These are phyloP conservation scores for Cyberlindnera xylosilytica DNA, from an alignment of 805 yeast genomes.

Conservation along the genomic window DNA sequence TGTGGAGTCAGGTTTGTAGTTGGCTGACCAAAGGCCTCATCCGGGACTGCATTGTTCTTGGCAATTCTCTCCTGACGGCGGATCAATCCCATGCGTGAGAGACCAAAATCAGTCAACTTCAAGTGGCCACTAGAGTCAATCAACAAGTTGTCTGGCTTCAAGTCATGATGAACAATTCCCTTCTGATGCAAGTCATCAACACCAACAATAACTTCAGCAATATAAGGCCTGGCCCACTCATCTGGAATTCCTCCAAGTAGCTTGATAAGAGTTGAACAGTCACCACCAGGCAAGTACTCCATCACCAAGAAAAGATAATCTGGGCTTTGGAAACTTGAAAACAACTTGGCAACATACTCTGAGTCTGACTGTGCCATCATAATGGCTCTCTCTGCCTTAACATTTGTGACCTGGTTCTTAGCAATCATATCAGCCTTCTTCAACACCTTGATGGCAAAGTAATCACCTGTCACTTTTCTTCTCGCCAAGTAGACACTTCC, in stretches of 20 bases:
- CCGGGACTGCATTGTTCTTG: slow-evolving; percentile 15
- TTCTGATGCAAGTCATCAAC: slow-evolving; percentile 84
- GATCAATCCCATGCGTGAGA: slow-evolving; percentile 83
- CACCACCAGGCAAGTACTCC: slow-evolving; percentile 97
- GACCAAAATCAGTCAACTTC: slow-evolving; percentile 92
- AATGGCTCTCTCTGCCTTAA: slow-evolving; percentile 93
- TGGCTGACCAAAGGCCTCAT: slow-evolving; percentile 23
- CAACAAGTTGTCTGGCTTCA: slow-evolving; percentile 90
- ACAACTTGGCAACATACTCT: slow-evolving; percentile 87
- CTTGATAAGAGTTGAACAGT: slow-evolving; percentile 81
- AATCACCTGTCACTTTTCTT: slow-evolving; percentile 84
- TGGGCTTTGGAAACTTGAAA: slow-evolving; percentile 82
- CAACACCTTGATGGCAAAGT: slow-evolving; percentile 89
- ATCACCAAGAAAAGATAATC: slow-evolving; percentile 88
- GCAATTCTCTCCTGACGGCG: slow-evolving; percentile 61
- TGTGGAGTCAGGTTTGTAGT: slow-evolving; percentile 12
- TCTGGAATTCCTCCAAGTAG: slow-evolving; percentile 81
- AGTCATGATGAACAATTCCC: slow-evolving; percentile 91
- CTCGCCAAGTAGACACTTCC: slow-evolving; percentile 90
- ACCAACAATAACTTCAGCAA: slow-evolving; percentile 88
- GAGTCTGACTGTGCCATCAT: slow-evolving; percentile 95
- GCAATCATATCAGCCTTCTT: slow-evolving; percentile 95
- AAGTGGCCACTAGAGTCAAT: slow-evolving; percentile 87
- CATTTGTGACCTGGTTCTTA: slow-evolving; percentile 93
- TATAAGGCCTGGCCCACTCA: slow-evolving; percentile 80